Evolutionary conservation across 2,329 filamentous ascomycete genomes (phyloP).

Genomic region (Talaromyces funiculosus): DNA sequence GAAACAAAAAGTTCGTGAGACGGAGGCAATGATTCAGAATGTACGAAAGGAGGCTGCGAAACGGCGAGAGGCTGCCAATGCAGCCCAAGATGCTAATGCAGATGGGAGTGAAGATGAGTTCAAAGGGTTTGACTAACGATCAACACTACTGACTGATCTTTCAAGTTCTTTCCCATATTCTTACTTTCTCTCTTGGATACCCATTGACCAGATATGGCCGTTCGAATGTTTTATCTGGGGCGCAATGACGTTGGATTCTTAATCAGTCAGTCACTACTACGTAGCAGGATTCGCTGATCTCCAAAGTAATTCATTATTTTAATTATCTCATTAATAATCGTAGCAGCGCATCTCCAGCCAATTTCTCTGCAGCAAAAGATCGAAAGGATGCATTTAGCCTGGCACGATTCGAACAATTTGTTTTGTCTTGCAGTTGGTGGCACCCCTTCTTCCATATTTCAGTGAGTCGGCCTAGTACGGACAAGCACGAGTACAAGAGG

Average conservation of each 20-base stretch:
- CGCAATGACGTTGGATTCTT: background rate
- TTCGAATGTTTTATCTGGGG: too few species aligned
- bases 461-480: background rate
- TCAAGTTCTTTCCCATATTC: background rate
- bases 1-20: slow-evolving; percentile 56
- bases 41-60: slow-evolving; percentile 55
- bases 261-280: too few species aligned
- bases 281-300: background rate
- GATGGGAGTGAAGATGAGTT: slow-evolving; percentile 48
- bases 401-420: too few species aligned
- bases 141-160: background rate
- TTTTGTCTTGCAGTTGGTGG: background rate
- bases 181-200: background rate
- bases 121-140: slow-evolving; percentile 23
- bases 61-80: slow-evolving; percentile 16
- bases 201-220: background rate
- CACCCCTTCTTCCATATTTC: background rate
- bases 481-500: background rate
- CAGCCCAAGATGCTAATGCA: background rate
- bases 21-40: slow-evolving; percentile 59
- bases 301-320: background rate
- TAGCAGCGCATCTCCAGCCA: background rate
- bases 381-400: too few species aligned
- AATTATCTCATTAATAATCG: background rate
- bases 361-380: too few species aligned